Conservation (phyloP, 2,329 filamentous ascomycete genomes). For the Dactylonectria macrodidyma region DNA sequence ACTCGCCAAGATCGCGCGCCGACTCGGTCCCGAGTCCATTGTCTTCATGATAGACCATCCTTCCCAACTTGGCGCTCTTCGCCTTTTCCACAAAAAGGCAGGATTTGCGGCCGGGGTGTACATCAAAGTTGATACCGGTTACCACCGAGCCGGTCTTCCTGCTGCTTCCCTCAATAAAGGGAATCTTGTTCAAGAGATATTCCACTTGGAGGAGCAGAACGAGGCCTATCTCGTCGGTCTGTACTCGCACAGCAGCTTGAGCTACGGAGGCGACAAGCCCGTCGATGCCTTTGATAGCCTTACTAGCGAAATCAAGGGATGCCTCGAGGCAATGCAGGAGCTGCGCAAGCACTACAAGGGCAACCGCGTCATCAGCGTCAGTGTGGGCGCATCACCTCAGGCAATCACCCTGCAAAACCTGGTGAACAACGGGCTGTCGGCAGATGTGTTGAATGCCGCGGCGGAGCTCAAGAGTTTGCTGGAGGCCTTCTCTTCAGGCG, state of each 20-base stretch:
- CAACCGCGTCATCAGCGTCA: slow-evolving; percentile 43
- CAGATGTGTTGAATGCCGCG: no score
- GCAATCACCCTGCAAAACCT: slow-evolving; percentile 50
- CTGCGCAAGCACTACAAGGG: slow-evolving; percentile 18
- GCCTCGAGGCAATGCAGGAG: slow-evolving; percentile 41
- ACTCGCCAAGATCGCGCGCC: slow-evolving; percentile 60
- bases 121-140: slow-evolving; percentile 75
- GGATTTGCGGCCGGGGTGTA: slow-evolving; percentile 60
- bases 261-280: slow-evolving; percentile 48
- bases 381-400: slow-evolving; percentile 53
- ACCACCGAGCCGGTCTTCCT: slow-evolving; percentile 72
- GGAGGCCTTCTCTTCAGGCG: slow-evolving; percentile 2
- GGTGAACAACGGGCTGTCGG: not conserved
- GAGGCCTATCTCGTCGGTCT: slow-evolving; percentile 43
- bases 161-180: slow-evolving; percentile 56
- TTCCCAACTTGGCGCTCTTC: slow-evolving; percentile 57
- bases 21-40: slow-evolving; percentile 63
- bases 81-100: slow-evolving; percentile 51
- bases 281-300: slow-evolving; percentile 50
- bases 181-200: slow-evolving; percentile 55
- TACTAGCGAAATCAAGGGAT: slow-evolving; percentile 49
- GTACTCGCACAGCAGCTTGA: slow-evolving; percentile 54
- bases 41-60: slow-evolving; percentile 72
- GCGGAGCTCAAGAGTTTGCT: not conserved
- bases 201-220: slow-evolving; percentile 40